These are phyloP conservation scores for Pogostemon cablin DNA, from an alignment of 257 asterid species.

Conservation along the genomic window DNA sequence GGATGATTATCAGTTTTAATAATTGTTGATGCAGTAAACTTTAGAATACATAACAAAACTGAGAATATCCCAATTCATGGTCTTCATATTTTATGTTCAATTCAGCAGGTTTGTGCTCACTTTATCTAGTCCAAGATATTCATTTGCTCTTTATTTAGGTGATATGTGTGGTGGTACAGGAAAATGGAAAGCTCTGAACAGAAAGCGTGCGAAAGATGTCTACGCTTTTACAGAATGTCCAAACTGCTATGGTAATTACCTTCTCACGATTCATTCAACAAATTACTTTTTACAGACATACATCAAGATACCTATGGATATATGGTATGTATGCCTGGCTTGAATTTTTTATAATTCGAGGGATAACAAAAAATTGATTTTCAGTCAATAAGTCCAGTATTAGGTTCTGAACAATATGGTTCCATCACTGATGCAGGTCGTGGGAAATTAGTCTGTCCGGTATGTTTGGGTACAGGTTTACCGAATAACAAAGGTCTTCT, in stretches of 20 bases:
- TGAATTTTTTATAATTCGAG: not conserved
- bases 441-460: conserved; percentile 93
- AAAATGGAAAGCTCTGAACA: conserved; percentile 97
- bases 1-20: too few species aligned
- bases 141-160: conserved; percentile 72
- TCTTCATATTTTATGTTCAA: not conserved
- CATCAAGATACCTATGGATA: not conserved
- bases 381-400: not conserved
- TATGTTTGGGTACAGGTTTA: conserved; percentile 91
- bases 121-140: conserved; percentile 37
- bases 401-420: too few species aligned
- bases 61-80: too few species aligned
- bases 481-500: conserved; percentile 96
- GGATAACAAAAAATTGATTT: not conserved
- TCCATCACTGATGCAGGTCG: conserved; percentile 53
- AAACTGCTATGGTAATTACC: conserved; percentile 83
- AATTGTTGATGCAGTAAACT: too few species aligned
- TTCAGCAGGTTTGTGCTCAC: conserved; percentile 13
- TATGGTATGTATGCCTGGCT: not conserved
- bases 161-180: conserved; percentile 99
- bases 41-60: too few species aligned
- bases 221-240: conserved; percentile 98
- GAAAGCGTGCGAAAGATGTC: conserved; percentile 96
- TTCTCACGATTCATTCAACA: conserved; percentile 14
- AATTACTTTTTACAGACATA: not conserved